phyloP scores from a whole-genome alignment of 768 basidiomycete genomes.

The Serpula lacrymans region DNA sequence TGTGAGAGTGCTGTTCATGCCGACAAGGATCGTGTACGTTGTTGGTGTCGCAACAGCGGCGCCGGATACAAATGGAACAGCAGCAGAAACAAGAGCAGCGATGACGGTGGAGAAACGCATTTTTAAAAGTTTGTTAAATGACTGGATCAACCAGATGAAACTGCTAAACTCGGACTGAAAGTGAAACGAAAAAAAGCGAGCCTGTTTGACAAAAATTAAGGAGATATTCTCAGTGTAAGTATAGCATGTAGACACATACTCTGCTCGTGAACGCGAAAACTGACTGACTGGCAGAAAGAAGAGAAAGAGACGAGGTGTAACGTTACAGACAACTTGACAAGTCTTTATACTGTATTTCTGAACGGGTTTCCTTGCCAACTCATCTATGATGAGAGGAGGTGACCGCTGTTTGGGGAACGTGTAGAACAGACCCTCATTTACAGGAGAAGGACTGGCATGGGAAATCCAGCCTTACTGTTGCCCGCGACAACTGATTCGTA shows the following conservation, averaged over 20 bases:
- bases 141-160: slow-evolving; percentile 5
- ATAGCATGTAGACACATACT: slow-evolving; percentile 26
- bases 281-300: slow-evolving; percentile 30
- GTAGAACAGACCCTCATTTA: too few relatives aligned
- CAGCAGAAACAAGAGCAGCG: slow-evolving; percentile 37
- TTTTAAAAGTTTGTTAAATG: slow-evolving; percentile 20
- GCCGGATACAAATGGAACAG: slow-evolving; percentile 36
- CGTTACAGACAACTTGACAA: too few relatives aligned
- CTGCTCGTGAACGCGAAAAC: slow-evolving; percentile 42
- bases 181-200: slow-evolving; percentile 24
- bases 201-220: slow-evolving; percentile 15
- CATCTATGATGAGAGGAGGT: too few relatives aligned
- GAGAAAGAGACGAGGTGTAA: slow-evolving; percentile 10
- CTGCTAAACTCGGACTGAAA: neutral
- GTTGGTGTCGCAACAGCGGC: slow-evolving; percentile 29
- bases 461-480: too few relatives aligned
- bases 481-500: too few relatives aligned
- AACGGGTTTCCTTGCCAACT: too few relatives aligned
- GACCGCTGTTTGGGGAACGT: too few relatives aligned
- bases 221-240: slow-evolving; percentile 6
- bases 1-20: slow-evolving; percentile 19
- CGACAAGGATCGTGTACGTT: slow-evolving; percentile 24
- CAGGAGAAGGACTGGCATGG: too few relatives aligned
- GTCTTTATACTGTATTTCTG: too few relatives aligned
- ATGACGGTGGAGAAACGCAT: slow-evolving; percentile 49